phyloP scores from a whole-genome alignment of 23 red algal genomes.

The Gracilaria vermiculophylla region DNA sequence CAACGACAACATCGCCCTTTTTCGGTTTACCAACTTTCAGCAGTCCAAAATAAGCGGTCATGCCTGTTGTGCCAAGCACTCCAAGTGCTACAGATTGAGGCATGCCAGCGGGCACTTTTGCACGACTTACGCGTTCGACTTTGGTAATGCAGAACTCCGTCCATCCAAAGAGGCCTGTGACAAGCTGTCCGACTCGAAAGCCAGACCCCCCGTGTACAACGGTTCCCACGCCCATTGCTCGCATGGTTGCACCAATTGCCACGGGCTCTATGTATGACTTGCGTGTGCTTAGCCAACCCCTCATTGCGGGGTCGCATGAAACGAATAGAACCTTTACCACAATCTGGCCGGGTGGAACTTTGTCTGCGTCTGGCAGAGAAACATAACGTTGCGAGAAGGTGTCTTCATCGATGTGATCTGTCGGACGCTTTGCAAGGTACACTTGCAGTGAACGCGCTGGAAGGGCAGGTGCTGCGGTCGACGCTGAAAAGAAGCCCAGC shows the following conservation, averaged over 20 bases:
- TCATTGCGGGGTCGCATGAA: conserved; percentile 78
- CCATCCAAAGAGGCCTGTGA: conserved; percentile 72
- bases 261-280: conserved; percentile 72
- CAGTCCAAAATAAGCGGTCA: conserved; percentile 84
- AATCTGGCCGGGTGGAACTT: conserved; percentile 23
- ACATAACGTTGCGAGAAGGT: conserved; percentile 9
- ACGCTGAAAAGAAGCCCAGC: conserved; percentile 10
- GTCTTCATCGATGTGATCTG: not conserved
- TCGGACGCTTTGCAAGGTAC: conserved; percentile 37
- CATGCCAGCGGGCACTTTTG: conserved; percentile 16
- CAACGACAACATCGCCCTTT: conserved; percentile 64
- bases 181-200: conserved; percentile 44
- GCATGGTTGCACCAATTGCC: conserved; percentile 57
- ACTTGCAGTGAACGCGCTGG: conserved; percentile 11
- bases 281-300: conserved; percentile 71
- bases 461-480: not conserved
- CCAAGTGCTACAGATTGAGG: conserved; percentile 31
- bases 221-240: conserved; percentile 71
- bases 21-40: conserved; percentile 49
- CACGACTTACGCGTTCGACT: conserved; percentile 28
- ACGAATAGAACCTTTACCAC: conserved; percentile 64
- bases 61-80: conserved; percentile 70
- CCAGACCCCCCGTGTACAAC: conserved; percentile 14
- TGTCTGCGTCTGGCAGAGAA: not conserved
- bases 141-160: conserved; percentile 34